Evolutionary conservation across 805 yeast genomes (phyloP).

Genomic region (Yamadazyma sp.): DNA sequence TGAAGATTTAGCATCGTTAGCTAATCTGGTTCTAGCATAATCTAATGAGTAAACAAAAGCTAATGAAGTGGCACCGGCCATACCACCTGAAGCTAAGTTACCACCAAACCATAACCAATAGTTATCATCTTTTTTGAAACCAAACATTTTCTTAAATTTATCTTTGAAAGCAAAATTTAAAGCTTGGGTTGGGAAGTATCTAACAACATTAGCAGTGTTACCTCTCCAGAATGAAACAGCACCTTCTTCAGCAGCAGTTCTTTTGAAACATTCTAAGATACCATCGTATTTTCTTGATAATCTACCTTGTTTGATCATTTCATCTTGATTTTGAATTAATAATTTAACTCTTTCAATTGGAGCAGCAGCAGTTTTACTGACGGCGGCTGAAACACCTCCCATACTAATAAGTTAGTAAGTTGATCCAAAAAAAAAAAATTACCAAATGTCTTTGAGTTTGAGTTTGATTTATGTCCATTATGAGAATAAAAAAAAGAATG

Average conservation of each 20-base stretch:
- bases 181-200: conserved; percentile 99
- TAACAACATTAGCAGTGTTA: conserved; percentile 97
- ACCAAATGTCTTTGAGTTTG: no score
- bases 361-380: conserved; percentile 96
- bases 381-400: conserved; percentile 99
- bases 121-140: conserved; percentile 94
- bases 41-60: conserved; percentile 94
- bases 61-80: conserved; percentile 95
- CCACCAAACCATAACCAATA: conserved; percentile 95
- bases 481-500: no score
- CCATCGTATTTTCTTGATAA: conserved; percentile 82
- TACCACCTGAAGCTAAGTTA: conserved; percentile 98
- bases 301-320: conserved; percentile 98
- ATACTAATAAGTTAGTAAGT: no score
- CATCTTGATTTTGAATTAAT: conserved; percentile 96
- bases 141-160: conserved; percentile 91
- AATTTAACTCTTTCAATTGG: conserved; percentile 97
- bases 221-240: conserved; percentile 96
- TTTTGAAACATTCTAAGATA: conserved; percentile 88
- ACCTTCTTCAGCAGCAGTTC: conserved; percentile 95
- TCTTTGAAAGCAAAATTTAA: conserved; percentile 98
- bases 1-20: conserved; percentile 93
- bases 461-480: no score
- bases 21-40: conserved; percentile 98
- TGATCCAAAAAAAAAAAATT: no score